phyloP scores from a whole-genome alignment of 441 rosid genomes.

The Pelargonium citronellum region DNA sequence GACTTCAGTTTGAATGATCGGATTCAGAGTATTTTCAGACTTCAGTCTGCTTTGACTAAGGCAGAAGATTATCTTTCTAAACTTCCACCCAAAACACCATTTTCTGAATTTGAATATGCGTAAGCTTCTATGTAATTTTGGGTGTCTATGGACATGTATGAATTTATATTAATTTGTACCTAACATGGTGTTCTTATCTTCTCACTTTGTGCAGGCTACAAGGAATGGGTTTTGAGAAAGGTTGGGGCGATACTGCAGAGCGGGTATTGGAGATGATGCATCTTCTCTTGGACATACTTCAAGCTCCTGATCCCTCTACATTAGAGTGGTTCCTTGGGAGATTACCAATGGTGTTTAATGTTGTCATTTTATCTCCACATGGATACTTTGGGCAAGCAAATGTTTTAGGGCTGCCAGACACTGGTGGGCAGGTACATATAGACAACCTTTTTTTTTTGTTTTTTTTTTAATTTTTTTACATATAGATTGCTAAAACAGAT shows the following conservation, averaged over 20 bases:
- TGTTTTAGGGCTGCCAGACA: constrained; percentile 95
- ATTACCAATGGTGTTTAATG: constrained; percentile 87
- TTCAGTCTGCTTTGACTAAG: constrained; percentile 59
- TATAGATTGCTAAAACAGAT: not conserved
- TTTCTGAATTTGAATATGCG: constrained; percentile 64
- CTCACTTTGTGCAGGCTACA: constrained; percentile 43
- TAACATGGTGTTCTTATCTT: constrained; percentile 11
- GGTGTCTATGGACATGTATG: not conserved
- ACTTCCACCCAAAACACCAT: constrained; percentile 61
- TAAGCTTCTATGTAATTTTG: constrained; percentile 23
- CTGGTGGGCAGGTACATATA: constrained; percentile 89
- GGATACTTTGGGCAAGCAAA: constrained; percentile 98
- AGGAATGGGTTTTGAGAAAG: constrained; percentile 95
- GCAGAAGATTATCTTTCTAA: constrained; percentile 84
- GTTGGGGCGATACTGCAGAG: constrained; percentile 91
- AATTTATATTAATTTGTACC: not conserved
- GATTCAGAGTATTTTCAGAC: constrained; percentile 47
- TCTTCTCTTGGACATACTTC: constrained; percentile 85
- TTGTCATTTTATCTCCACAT: constrained; percentile 89
- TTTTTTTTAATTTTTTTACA: constrained; percentile 1
- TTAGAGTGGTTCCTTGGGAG: constrained; percentile 92
- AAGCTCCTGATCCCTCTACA: constrained; percentile 90
- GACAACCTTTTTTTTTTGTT: not conserved
- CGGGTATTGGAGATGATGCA: constrained; percentile 68
- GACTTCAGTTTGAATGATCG: too few species aligned